Percentiles rank a stretch among this genome's conserved stretches.
Evolutionary conservation across 2,329 filamentous ascomycete species (phyloP).

Genomic region (Scopulariopsis brevicaulis): DNA sequence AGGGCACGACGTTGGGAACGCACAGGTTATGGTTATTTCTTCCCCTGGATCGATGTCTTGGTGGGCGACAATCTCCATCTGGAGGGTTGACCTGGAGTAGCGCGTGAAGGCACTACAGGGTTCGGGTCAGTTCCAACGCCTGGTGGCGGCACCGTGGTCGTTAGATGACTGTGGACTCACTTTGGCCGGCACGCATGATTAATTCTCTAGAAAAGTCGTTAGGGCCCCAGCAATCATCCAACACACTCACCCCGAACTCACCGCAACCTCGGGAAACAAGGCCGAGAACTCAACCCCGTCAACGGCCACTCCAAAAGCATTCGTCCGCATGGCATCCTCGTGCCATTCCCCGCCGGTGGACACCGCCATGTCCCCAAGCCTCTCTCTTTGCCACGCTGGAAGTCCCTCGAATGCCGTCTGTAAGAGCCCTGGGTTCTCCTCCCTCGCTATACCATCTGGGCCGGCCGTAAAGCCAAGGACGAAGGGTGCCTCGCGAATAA

Average conservation of each 20-base stretch:
- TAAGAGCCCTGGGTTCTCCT: conserved; percentile 11
- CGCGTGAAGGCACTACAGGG: conserved; percentile 14
- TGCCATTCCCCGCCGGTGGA: conserved; percentile 11
- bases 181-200: conserved; percentile 18
- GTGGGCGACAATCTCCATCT: conserved; percentile 14
- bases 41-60: conserved; percentile 14
- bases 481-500: conserved; percentile 21
- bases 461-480: conserved; percentile 12
- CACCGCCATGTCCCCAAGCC: conserved; percentile 14
- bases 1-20: conserved; percentile 1
- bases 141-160: no score
- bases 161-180: conserved; percentile 8
- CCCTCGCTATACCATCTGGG: not conserved
- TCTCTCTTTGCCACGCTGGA: conserved; percentile 11
- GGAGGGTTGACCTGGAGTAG: conserved; percentile 10
- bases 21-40: conserved; percentile 18
- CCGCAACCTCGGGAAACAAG: conserved; percentile 13
- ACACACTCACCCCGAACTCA: conserved; percentile 5
- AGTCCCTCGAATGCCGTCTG: conserved; percentile 15
- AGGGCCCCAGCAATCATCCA: not conserved
- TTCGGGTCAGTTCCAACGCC: not conserved
- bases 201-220: not conserved
- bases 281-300: conserved; percentile 11
- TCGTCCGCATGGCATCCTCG: conserved; percentile 23
- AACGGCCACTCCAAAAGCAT: conserved; percentile 17